Conservation (phyloP, 805 yeast genomes). For the Cyberlindnera euphorbiae region DNA sequence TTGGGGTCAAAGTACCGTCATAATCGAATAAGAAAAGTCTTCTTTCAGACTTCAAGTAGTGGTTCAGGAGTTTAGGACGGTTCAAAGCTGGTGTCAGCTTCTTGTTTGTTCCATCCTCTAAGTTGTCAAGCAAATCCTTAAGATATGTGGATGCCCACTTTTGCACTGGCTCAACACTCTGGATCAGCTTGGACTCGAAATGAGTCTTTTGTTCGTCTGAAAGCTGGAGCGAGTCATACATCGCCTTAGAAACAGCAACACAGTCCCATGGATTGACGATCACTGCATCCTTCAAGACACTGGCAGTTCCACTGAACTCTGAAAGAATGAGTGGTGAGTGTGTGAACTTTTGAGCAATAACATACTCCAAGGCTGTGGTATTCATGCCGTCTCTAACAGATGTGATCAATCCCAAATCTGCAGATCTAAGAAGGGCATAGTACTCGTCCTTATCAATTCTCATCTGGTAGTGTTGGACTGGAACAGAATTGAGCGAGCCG, state of each 20-base stretch:
- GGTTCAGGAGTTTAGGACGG: slow-evolving; percentile 54
- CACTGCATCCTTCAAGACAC: slow-evolving; percentile 66
- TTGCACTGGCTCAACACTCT: slow-evolving; percentile 71
- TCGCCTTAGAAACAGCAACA: slow-evolving; percentile 83
- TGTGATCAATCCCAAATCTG: slow-evolving; percentile 85
- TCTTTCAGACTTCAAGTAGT: slow-evolving; percentile 56
- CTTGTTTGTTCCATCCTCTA: slow-evolving; percentile 35
- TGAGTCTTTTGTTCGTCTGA: slow-evolving; percentile 38
- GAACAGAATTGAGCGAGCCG: slow-evolving; percentile 78
- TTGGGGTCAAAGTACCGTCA: slow-evolving; percentile 96
- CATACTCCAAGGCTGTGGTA: slow-evolving; percentile 90
- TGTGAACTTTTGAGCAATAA: slow-evolving; percentile 74
- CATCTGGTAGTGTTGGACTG: slow-evolving; percentile 90
- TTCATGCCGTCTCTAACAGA: slow-evolving; percentile 95
- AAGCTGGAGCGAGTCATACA: slow-evolving; percentile 63
- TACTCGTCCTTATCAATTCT: slow-evolving; percentile 86
- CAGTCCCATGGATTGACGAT: slow-evolving; percentile 97
- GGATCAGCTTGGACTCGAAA: slow-evolving; percentile 51
- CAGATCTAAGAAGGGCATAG: slow-evolving; percentile 79
- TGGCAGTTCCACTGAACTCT: slow-evolving; percentile 88
- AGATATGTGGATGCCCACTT: slow-evolving; percentile 71
- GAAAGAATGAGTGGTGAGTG: slow-evolving; percentile 78
- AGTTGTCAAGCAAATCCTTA: slow-evolving; percentile 39
- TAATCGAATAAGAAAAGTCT: slow-evolving; percentile 89
- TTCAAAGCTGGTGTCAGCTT: slow-evolving; percentile 78